Conservation (phyloP, 441 rosid species). For the Croton laevigatus region DNA sequence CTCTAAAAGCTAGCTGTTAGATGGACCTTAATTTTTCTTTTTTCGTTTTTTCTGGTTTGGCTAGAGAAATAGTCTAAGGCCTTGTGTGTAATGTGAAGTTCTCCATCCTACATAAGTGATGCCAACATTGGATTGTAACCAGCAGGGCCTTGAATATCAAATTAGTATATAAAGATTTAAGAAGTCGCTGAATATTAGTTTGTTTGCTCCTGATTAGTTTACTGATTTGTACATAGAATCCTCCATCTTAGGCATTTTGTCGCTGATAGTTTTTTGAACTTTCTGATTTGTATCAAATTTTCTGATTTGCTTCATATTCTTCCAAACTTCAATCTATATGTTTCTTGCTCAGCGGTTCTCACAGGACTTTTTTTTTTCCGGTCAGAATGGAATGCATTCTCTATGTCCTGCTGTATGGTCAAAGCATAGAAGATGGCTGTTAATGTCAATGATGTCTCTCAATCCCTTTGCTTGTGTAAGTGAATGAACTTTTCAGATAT, state of each 20-base stretch:
- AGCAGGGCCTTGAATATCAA: not conserved
- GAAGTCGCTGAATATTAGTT: not conserved
- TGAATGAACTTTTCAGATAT: conserved; percentile 14
- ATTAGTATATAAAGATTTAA: not conserved
- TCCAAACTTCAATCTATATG: not conserved
- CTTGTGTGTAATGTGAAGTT: not conserved
- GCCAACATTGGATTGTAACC: not conserved
- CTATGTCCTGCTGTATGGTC: conserved; percentile 98
- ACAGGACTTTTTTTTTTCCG: conserved; percentile 13
- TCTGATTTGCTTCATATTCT: not conserved
- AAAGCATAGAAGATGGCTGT: conserved; percentile 90
- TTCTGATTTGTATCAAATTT: not conserved
- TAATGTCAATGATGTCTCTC: conserved; percentile 95
- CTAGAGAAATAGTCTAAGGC: no score
- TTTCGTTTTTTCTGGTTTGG: no score
- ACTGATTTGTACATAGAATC: not conserved
- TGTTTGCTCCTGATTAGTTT: not conserved
- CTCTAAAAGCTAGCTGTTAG: not conserved
- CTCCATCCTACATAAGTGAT: not conserved
- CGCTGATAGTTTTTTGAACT: not conserved
- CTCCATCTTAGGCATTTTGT: not conserved
- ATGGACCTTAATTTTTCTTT: no score
- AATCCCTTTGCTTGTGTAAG: conserved; percentile 91
- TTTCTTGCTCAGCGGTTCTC: conserved; percentile 5
- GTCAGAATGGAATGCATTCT: conserved; percentile 94